Evolutionary conservation across 2,329 filamentous ascomycete genomes (phyloP).

Genomic region (Allantophomopsis cytisporea): DNA sequence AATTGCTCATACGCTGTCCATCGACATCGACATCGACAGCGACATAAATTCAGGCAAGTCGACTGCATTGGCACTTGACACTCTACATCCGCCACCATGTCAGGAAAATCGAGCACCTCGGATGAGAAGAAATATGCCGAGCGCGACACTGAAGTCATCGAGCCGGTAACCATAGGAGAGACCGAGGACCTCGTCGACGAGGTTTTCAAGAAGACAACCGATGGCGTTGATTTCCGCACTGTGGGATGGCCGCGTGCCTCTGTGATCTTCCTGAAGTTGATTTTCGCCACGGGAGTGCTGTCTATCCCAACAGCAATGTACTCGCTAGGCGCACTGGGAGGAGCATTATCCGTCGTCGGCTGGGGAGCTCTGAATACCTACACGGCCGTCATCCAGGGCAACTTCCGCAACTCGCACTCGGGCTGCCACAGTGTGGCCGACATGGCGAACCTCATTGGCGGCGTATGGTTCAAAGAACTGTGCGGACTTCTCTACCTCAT

Average conservation of each 20-base stretch:
- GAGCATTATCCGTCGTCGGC: constrained; percentile 26
- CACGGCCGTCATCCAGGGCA: constrained; percentile 31
- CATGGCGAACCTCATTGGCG: constrained; percentile 43
- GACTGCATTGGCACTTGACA: too few relatives aligned
- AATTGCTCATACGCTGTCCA: too few relatives aligned
- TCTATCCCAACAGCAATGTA: constrained; percentile 28
- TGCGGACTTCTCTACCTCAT: constrained; percentile 41
- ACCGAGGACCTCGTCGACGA: constrained; percentile 15
- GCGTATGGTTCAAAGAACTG: constrained; percentile 34
- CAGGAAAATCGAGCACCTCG: too few relatives aligned
- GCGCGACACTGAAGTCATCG: too few relatives aligned
- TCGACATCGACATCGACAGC: too few relatives aligned
- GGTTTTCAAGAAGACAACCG: constrained; percentile 28
- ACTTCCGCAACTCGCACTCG: constrained; percentile 35
- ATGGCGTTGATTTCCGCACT: constrained; percentile 30
- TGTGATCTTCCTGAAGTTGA: constrained; percentile 30
- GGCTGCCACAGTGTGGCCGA: constrained; percentile 39
- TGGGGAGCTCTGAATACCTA: constrained; percentile 23
- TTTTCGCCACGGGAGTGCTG: constrained; percentile 27
- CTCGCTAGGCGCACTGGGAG: constrained; percentile 26
- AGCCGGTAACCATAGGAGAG: neutral
- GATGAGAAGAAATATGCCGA: too few relatives aligned
- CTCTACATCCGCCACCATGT: too few relatives aligned
- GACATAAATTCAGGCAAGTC: too few relatives aligned
- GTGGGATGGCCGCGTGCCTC: constrained; percentile 32